Evolutionary conservation across 2,329 filamentous ascomycete species (phyloP), one percentile per base, ranked within the genome.

Genomic region (Thielaviopsis punctulata): DNA sequence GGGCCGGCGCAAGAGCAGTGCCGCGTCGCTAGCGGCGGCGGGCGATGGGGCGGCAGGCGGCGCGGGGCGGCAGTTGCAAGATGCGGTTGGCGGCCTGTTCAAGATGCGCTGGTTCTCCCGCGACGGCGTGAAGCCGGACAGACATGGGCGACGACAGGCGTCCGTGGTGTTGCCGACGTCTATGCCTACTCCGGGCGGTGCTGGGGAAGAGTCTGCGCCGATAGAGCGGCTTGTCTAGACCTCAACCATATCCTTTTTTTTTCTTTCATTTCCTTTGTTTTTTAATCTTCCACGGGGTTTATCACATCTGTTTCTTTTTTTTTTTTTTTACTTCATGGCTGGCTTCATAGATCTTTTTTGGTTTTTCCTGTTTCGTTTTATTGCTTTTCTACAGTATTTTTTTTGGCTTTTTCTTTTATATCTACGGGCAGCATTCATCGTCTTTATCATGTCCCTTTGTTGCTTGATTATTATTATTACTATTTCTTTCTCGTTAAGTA

Each of bases 81-180:
- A 73, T 13, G 69, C 73, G 0, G 60, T 76, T 0, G 68, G 71
- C 4, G 72, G 71, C 1, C 65, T 81, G 22, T 74, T 72, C 63
- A 73, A 71, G 39, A 62, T 79, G 56, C 68, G 65, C 24, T 82
- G 78, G 78, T 79, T 76, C 70, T 46, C 50, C 15, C 51, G 50
- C 46, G 33, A 30, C 58, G 57, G 44, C 58, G 27, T 27, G 49
- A 48, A 19, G 18, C 25, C 39, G 23, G n/a, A n/a, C 3, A 9
- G 30, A 46, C 13, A 48, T 24, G 7, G 24, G 33, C 7, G 23
- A 39, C n/a, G 19, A 22, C 22, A 19, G 30, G 24, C 49, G 23
- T 5, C 41, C 10, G 19, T 21, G n/a, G 22, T 19, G 41, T 23
- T 19, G 4, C 41, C 18, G 10, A 12, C 41, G 13, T 15, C 41